phyloP scores from a whole-genome alignment of 768 basidiomycete genomes.

The Leccinum boreale region DNA sequence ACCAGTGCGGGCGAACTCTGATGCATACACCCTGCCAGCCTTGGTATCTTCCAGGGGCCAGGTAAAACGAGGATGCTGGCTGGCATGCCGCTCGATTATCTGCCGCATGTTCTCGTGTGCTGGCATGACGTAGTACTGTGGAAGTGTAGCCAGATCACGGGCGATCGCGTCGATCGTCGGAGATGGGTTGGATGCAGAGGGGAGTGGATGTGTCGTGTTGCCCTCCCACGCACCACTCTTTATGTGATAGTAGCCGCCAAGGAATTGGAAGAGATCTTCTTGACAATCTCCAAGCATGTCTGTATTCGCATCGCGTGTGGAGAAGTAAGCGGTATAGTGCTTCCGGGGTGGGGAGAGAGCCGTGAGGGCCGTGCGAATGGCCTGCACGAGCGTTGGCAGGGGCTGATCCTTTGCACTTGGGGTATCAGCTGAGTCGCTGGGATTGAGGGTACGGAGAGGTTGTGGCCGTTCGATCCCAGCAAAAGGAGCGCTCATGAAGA shows the following conservation, averaged over 20 bases:
- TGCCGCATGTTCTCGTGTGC: slow-evolving; percentile 51
- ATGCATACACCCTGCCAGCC: slow-evolving; percentile 38
- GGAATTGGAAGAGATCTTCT: slow-evolving; percentile 22
- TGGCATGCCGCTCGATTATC: slow-evolving; percentile 36
- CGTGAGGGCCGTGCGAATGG: slow-evolving; percentile 29
- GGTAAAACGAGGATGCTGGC: slow-evolving; percentile 20
- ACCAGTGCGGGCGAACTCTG: slow-evolving; percentile 49
- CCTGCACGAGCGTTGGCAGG: slow-evolving; percentile 4
- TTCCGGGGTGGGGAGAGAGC: slow-evolving; percentile 49
- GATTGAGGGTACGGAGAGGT: slow-evolving; percentile 4
- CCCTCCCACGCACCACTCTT: slow-evolving; percentile 55
- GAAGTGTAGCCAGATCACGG: slow-evolving; percentile 39
- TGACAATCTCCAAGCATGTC: slow-evolving; percentile 35
- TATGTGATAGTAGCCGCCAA: slow-evolving; percentile 37
- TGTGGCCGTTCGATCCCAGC: slow-evolving; percentile 39
- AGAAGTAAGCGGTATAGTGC: slow-evolving; percentile 54
- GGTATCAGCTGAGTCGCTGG: slow-evolving; percentile 4
- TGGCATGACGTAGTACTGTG: slow-evolving; percentile 63
- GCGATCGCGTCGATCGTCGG: slow-evolving; percentile 25
- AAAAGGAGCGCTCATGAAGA: slow-evolving; percentile 61
- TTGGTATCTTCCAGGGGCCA: slow-evolving; percentile 55
- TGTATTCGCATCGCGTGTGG: slow-evolving; percentile 42
- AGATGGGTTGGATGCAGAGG: slow-evolving; percentile 22
- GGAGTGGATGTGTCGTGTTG: slow-evolving; percentile 41
- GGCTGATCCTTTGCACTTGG: slow-evolving; percentile 5